Evolutionary conservation across 164 flowering plant genomes (phyloP), one percentile per base, ranked within the genome.

Genomic region (Magnolia kwangsiensis): DNA sequence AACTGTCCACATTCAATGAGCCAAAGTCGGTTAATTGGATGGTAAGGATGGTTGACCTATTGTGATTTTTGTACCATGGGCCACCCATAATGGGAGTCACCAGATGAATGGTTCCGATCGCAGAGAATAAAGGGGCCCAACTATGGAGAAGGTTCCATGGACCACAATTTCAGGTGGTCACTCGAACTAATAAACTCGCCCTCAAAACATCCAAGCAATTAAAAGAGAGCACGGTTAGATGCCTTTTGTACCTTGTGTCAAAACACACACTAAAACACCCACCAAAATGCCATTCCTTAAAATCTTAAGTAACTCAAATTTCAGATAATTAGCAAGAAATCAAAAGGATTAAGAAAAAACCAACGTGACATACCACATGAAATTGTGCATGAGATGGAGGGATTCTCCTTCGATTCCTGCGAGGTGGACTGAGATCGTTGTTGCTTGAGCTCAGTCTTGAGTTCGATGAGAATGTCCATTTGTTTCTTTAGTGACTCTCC

Each of bases 401-500:
- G 81, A 77, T 92, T 98, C 71, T 91, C 96, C 78, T 85, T 87
- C 21, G 84, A 72, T 49, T 88, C 89, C 29, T 82, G 86, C 9
- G 82, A 72, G 27, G 80, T 75, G 74, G 80, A 81, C 72, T 84
- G 87, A 2, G 66, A 77, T 0, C 76, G 83, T 77, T 85, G 83
- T 49, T 88, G 82, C 61, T 88, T 83, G 65, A 90, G 74, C 4
- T 86, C 88, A 9, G 81, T 72, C 80, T 86, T 90, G 70, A 92
- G 90, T 79, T 92, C 85, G 63, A 82, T 74, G 67, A 94, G 94
- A 74, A 94, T 88, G 77, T 88, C 91, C 90, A 92, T 81, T 68
- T 96, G 99, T 58, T 91, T 90, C 86, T 88, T 87, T 80, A 92
- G 73, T 51, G 88, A 86, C 67, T 90, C 96, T 2, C 92, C 96